Evolutionary conservation across 345 rosid genomes (phyloP).

Genomic region (Noccaea caerulescens): DNA sequence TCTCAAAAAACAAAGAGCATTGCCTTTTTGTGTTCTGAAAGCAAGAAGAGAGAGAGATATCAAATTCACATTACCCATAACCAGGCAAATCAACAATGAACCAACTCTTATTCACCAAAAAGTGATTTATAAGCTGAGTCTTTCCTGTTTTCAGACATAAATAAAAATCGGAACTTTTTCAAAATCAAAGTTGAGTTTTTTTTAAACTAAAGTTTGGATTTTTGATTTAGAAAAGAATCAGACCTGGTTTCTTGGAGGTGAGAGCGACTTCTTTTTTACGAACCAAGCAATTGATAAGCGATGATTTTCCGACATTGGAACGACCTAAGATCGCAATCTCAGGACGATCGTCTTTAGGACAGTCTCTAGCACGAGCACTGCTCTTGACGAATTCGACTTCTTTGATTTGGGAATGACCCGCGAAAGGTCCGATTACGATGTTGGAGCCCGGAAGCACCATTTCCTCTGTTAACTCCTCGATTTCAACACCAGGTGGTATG

Average conservation of each 20-base stretch:
- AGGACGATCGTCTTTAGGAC: slow-evolving; percentile 78
- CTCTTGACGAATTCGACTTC: slow-evolving; percentile 89
- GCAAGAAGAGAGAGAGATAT: not conserved
- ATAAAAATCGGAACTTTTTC: not conserved
- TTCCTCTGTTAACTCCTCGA: slow-evolving; percentile 64
- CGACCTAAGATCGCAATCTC: slow-evolving; percentile 92
- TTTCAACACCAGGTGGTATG: slow-evolving; percentile 82
- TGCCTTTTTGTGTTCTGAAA: not conserved
- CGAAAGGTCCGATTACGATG: slow-evolving; percentile 76
- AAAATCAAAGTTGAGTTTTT: not conserved
- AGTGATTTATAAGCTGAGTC: slow-evolving; percentile 95
- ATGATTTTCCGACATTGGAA: slow-evolving; percentile 95
- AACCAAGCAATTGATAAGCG: slow-evolving; percentile 84
- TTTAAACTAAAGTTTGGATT: not conserved
- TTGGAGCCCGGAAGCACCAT: slow-evolving; percentile 89
- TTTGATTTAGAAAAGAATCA: not conserved
- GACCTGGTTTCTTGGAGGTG: slow-evolving; percentile 96
- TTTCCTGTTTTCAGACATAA: slow-evolving; percentile 54
- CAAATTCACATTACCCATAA: slow-evolving; percentile 67
- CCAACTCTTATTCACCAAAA: slow-evolving; percentile 94
- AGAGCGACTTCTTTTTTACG: slow-evolving; percentile 90
- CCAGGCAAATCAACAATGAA: slow-evolving; percentile 97
- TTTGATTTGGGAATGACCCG: slow-evolving; percentile 90
- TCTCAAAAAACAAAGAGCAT: not conserved
- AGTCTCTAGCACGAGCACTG: slow-evolving; percentile 84